phyloP scores from a whole-genome alignment of 2,329 filamentous ascomycete species.

The Fusarium sambucinum region DNA sequence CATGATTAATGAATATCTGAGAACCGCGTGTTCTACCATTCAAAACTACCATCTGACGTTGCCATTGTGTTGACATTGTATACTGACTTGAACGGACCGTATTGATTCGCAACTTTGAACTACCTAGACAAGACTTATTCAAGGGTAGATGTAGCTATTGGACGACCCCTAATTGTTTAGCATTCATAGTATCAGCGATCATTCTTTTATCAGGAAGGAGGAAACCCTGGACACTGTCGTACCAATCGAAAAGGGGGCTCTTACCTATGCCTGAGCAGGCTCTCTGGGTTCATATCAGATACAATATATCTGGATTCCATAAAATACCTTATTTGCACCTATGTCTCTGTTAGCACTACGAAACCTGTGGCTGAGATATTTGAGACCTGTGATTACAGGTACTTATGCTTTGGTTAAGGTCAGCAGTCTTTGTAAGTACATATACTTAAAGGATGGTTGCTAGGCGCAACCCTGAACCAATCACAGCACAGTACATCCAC shows the following conservation, averaged over 20 bases:
- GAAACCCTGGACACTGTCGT: not conserved
- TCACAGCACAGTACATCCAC: not conserved
- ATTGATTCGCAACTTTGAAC: not conserved
- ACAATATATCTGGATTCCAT: not conserved
- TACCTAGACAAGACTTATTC: too few species aligned
- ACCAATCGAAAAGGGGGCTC: not conserved
- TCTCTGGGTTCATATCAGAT: not conserved
- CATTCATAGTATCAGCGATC: not conserved
- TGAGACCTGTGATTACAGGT: constrained; percentile 4
- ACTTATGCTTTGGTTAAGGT: not conserved
- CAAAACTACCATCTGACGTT: not conserved
- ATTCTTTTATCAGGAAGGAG: not conserved
- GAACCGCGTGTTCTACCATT: constrained; percentile 38
- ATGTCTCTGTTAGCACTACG: not conserved
- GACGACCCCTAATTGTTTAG: not conserved
- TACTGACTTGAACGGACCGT: not conserved
- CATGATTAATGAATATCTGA: constrained; percentile 42
- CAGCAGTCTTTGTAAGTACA: constrained; percentile 8
- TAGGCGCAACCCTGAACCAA: constrained; percentile 35
- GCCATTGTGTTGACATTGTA: not conserved
- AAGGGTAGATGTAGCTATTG: not conserved
- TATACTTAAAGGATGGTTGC: constrained; percentile 43
- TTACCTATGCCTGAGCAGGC: not conserved
- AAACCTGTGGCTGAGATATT: constrained; percentile 29
- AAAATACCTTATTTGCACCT: not conserved